Evolutionary conservation across 345 rosid species (phyloP).

Genomic region (Salix exigua): DNA sequence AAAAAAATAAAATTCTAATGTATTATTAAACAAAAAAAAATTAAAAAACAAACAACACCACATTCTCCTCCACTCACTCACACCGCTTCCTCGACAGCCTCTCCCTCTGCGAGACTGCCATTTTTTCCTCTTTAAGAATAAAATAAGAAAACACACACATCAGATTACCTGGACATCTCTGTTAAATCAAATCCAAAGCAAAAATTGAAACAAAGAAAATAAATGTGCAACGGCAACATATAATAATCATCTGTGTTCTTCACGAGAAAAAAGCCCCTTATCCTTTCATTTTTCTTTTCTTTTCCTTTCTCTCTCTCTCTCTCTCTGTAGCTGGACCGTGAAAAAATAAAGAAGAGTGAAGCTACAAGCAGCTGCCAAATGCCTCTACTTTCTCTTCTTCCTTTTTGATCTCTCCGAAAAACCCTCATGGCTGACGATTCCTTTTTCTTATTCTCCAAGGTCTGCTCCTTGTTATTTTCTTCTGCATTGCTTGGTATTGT

Average conservation of each 20-base stretch:
- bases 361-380: conserved; percentile 38
- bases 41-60: no score
- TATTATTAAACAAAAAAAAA: no score
- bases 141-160: no score
- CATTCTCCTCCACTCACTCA: no score
- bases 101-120: no score
- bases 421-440: conserved; percentile 68
- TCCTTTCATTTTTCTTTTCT: not conserved
- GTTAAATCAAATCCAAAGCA: conserved; percentile 9
- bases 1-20: no score
- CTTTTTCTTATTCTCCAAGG: conserved; percentile 73
- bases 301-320: not conserved
- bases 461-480: conserved; percentile 12
- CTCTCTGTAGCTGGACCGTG: not conserved
- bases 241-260: conserved; percentile 33
- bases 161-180: conserved; percentile 1
- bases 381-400: conserved; percentile 35
- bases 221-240: conserved; percentile 20
- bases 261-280: conserved; percentile 17
- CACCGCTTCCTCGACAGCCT: no score
- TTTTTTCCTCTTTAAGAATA: no score
- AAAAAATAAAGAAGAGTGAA: not conserved
- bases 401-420: conserved; percentile 39
- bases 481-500: not conserved
- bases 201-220: not conserved